Conservation (phyloP, 805 yeast genomes). For the Nematodospora valgi region DNA sequence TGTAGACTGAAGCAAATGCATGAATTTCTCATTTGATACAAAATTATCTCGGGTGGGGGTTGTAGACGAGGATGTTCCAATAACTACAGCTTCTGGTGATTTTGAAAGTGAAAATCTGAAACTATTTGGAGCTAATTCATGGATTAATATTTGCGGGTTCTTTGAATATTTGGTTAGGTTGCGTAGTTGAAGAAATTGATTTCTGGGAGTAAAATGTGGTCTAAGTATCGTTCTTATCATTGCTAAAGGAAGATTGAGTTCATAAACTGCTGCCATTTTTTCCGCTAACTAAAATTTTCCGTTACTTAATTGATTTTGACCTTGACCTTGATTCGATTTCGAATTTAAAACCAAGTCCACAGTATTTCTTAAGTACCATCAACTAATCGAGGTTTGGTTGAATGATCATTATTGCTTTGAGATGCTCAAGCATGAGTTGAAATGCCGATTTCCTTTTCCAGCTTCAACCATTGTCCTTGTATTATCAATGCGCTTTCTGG, state of each 20-base stretch:
- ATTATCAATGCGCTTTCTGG: too few relatives aligned
- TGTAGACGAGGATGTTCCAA: slow-evolving; percentile 16
- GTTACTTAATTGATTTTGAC: neutral
- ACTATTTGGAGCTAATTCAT: slow-evolving; percentile 9
- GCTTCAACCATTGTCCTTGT: too few relatives aligned
- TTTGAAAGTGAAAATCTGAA: slow-evolving; percentile 19
- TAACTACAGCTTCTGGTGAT: slow-evolving; percentile 18
- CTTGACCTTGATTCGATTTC: too few relatives aligned
- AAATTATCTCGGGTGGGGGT: slow-evolving; percentile 19
- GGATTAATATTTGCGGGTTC: slow-evolving; percentile 19
- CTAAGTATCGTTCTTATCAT: slow-evolving; percentile 4
- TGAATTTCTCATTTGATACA: slow-evolving; percentile 23
- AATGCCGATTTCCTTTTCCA: too few relatives aligned
- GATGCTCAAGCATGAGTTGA: too few relatives aligned
- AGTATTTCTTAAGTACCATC: too few relatives aligned
- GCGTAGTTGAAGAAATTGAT: slow-evolving; percentile 4
- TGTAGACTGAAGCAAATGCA: slow-evolving; percentile 23
- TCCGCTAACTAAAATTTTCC: neutral
- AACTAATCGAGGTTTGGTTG: too few relatives aligned
- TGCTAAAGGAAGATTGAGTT: neutral
- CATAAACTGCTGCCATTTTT: slow-evolving; percentile 1
- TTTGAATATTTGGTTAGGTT: slow-evolving; percentile 10
- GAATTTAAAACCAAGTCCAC: too few relatives aligned
- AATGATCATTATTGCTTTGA: too few relatives aligned
- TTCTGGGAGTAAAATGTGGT: neutral